Conservation (phyloP, 2,329 filamentous ascomycete genomes). For the Penicillium sp. region DNA sequence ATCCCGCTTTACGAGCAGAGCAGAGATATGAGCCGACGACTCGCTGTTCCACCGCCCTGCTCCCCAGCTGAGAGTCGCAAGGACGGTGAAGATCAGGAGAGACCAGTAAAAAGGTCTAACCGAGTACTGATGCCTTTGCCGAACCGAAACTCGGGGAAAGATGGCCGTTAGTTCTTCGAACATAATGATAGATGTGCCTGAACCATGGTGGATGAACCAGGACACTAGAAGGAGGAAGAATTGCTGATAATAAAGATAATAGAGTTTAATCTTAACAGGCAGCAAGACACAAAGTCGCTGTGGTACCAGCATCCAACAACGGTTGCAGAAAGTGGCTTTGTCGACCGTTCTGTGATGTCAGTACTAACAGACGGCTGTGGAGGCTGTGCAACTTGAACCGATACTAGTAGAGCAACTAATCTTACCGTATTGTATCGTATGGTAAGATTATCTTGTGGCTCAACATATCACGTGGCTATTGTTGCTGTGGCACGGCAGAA, state of each 20-base stretch:
- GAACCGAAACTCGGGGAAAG: constrained; percentile 27
- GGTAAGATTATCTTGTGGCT: constrained; percentile 3
- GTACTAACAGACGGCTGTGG: neutral
- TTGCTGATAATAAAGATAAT: neutral
- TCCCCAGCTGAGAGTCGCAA: constrained; percentile 39
- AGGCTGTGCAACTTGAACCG: neutral
- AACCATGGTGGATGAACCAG: constrained; percentile 31
- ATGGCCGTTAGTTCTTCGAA: constrained; percentile 28
- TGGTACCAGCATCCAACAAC: constrained; percentile 1
- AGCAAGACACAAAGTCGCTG: constrained; percentile 10
- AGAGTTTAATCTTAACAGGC: constrained; percentile 10
- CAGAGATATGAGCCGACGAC: neutral
- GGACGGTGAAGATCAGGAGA: constrained; percentile 42
- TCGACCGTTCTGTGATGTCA: neutral
- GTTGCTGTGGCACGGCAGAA: constrained; percentile 26
- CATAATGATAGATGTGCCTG: constrained; percentile 30
- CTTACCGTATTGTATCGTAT: neutral
- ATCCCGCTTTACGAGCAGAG: constrained; percentile 26
- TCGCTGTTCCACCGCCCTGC: constrained; percentile 20
- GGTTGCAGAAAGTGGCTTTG: neutral
- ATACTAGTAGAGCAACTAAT: neutral
- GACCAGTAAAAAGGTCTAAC: constrained; percentile 53
- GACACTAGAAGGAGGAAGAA: constrained; percentile 3
- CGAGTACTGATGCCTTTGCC: constrained; percentile 42
- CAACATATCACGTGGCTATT: constrained; percentile 15